Base-by-base conservation (phyloP, 306 rosid species). In the Calophaca sinica region DNA sequence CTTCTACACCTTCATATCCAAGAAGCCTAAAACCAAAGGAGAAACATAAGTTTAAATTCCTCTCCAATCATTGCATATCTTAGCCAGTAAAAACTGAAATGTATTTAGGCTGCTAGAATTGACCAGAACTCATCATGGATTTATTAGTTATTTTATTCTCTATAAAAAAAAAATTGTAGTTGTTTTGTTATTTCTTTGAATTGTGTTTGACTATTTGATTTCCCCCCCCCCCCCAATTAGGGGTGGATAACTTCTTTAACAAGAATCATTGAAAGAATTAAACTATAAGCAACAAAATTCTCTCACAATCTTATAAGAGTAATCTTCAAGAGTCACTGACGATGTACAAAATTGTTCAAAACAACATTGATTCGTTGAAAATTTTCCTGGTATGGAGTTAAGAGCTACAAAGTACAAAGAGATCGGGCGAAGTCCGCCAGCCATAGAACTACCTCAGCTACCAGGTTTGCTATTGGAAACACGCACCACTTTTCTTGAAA, bases 1-100 rank as follows among this genome's bases (percentile, higher is more conserved):
- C 96, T 86, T 93, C 97, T 8, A 93, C 89, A 73, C 97, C 97
- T 85, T 93, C 98, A 72, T 86, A 80, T 75, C 96, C 96, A 61
- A 87, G 89, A 78, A 90, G 61, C 80, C 98, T 90, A 73, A 31
- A 66, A 74, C 54, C 54, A 82, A 76, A 54, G 28, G 29, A 62
- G 29, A 78, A 51, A 6, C 26, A 80, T 35, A 41, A 84, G 78
- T 49, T 82, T 51, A 49, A 51, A 29, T 49, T 77, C 78, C 38
- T 28, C 52, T 28, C 52, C 33, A 68, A 50, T 14, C 44, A 11
- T 50, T 6, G 61, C 63, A 74, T 59, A 12, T 63, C 58, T 10
- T 36, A 49, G 79, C 36, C 8, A 52, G 7, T 41, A 9, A 42
- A 70, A 52, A 64, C 10, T 61, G 58, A 29, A 46, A 45, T 5